Evolutionary conservation across 75 land plant species (phyloP).

Genomic region (Picea glauca): DNA sequence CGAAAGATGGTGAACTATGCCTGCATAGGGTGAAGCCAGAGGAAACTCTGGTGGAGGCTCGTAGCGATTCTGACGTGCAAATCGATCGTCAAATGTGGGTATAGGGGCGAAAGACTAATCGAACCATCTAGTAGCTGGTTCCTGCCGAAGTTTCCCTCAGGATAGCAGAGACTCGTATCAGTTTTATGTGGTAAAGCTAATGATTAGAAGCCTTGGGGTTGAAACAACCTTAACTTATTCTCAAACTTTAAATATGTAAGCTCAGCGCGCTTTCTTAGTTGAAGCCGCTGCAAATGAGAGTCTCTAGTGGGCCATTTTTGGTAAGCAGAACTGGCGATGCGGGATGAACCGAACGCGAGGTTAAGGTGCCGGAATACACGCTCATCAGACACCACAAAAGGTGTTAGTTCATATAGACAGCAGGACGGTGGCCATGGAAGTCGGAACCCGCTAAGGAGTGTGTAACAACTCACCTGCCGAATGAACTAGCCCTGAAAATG

Average conservation of each 20-base stretch:
- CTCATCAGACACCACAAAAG: slow-evolving; percentile 2
- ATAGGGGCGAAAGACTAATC: slow-evolving; percentile 38
- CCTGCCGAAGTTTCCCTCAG: slow-evolving; percentile 11
- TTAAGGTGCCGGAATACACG: background rate
- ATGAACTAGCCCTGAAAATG: slow-evolving; percentile 15
- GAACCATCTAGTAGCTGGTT: slow-evolving; percentile 32
- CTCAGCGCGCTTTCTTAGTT: too few relatives aligned
- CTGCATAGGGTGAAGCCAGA: too few relatives aligned
- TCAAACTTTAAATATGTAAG: slow-evolving; percentile 22
- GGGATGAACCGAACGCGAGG: background rate
- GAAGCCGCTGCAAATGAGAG: too few relatives aligned
- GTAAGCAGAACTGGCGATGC: slow-evolving; percentile 10
- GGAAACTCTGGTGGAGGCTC: too few relatives aligned
- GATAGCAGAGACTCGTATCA: slow-evolving; percentile 12
- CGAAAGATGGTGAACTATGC: too few relatives aligned
- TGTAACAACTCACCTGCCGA: background rate
- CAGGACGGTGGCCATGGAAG: background rate
- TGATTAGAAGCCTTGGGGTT: slow-evolving; percentile 22
- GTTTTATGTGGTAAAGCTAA: slow-evolving; percentile 23
- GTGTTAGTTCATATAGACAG: background rate
- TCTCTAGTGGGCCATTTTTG: slow-evolving; percentile 4
- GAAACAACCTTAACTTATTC: slow-evolving; percentile 15
- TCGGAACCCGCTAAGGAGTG: background rate
- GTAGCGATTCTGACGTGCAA: slow-evolving; percentile 23
- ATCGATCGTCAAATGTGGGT: slow-evolving; percentile 27